These are phyloP conservation scores for Borovskyia barvae DNA, from an alignment of 208 protist genomes.

Conservation along the genomic window DNA sequence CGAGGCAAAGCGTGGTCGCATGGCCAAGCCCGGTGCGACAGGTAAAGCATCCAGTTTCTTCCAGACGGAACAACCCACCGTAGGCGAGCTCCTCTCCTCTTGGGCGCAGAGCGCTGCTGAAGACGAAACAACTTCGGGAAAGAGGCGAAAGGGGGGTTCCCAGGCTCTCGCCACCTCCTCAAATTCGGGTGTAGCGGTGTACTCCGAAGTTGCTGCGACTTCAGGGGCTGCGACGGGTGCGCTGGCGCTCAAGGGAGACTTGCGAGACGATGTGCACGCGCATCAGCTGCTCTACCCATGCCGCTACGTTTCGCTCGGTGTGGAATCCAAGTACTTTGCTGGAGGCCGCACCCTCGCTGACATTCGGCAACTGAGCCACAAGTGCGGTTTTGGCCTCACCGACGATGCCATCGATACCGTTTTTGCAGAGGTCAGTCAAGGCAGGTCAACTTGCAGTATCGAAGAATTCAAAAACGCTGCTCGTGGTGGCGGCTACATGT, in stretches of 20 bases:
- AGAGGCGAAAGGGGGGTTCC: background rate
- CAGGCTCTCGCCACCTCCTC: background rate
- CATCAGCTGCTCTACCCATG: constrained; percentile 80
- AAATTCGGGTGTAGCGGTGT: background rate
- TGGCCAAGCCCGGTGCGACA: constrained; percentile 18
- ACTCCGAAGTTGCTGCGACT: background rate
- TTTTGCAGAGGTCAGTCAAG: constrained; percentile 45
- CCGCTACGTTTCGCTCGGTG: constrained; percentile 76
- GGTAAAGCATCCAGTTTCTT: constrained; percentile 25
- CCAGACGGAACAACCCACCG: constrained; percentile 38
- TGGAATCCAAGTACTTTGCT: constrained; percentile 83
- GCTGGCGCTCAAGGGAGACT: background rate
- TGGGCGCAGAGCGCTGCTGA: constrained; percentile 33
- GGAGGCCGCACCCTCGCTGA: constrained; percentile 63
- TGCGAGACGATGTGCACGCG: constrained; percentile 67
- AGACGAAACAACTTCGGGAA: background rate
- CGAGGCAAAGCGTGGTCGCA: constrained; percentile 20
- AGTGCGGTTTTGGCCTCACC: constrained; percentile 64
- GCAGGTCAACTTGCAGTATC: constrained; percentile 64
- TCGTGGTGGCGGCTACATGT: constrained; percentile 66
- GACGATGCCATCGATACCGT: constrained; percentile 72
- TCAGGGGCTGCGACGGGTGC: background rate
- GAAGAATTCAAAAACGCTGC: constrained; percentile 89
- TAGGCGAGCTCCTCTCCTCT: constrained; percentile 52
- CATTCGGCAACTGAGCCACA: constrained; percentile 58